A percentile compares a stretch with the other conserved stretches of the same genome.
Conservation (phyloP, 495 filamentous ascomycete genomes). For the Penicillium fimorum region DNA sequence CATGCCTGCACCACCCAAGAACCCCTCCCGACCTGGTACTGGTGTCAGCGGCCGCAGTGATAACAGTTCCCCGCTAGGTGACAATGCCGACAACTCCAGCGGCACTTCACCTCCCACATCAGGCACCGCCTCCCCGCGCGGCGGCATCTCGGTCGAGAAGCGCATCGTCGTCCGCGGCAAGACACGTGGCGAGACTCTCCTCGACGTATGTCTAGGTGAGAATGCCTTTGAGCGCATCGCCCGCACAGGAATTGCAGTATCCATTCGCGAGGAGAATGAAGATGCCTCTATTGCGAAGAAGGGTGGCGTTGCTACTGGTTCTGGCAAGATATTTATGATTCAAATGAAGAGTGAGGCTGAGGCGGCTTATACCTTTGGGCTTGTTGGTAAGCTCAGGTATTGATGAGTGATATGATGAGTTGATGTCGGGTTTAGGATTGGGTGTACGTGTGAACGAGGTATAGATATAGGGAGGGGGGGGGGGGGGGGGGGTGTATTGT, state of each 20-base stretch:
- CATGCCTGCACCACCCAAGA: conserved; percentile 61
- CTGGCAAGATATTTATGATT: conserved; percentile 78
- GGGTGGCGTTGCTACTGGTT: conserved; percentile 68
- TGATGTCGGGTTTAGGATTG: background rate
- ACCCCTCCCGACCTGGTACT: conserved; percentile 39
- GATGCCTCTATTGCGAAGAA: conserved; percentile 65
- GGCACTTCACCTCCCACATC: conserved; percentile 30
- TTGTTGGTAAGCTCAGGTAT: conserved; percentile 59
- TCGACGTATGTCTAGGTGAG: conserved; percentile 82
- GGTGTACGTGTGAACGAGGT: conserved; percentile 4
- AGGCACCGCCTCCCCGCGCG: conserved; percentile 39
- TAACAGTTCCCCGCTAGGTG: conserved; percentile 17
- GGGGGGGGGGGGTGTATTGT: conserved; percentile 3
- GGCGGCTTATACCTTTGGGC: conserved; percentile 59
- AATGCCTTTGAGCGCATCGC: conserved; percentile 82
- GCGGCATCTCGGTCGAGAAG: conserved; percentile 59
- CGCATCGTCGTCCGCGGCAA: conserved; percentile 73
- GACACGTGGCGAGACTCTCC: conserved; percentile 62
- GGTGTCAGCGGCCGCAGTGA: conserved; percentile 32
- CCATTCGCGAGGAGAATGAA: conserved; percentile 77
- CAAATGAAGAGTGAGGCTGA: conserved; percentile 68
- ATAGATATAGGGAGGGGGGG: conserved; percentile 8
- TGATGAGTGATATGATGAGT: conserved; percentile 21
- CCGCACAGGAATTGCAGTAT: conserved; percentile 79
- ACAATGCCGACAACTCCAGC: conserved; percentile 18